A percentile compares a stretch with the other conserved stretches of the same genome.
These are phyloP conservation scores for Chrysanthemum makinoi DNA, from an alignment of 129 eudicot species.

Conservation along the genomic window DNA sequence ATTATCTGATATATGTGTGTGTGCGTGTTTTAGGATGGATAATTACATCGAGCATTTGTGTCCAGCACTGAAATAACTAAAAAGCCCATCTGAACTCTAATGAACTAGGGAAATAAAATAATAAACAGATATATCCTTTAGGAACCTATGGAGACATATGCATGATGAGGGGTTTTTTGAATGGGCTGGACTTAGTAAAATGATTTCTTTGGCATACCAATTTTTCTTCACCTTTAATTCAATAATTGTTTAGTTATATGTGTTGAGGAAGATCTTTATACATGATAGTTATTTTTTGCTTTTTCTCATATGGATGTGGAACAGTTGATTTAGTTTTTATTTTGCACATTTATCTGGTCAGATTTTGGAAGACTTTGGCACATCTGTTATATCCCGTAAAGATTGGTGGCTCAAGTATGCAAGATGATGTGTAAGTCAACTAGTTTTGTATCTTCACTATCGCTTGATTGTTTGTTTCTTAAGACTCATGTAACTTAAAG, in stretches of 20 bases:
- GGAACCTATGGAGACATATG: neutral
- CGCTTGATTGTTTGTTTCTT: neutral
- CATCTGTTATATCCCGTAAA: slow-evolving; percentile 47
- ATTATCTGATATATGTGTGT: too few relatives aligned
- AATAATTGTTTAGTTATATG: neutral
- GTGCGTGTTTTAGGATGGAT: too few relatives aligned
- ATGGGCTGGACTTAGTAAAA: neutral
- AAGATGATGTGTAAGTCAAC: slow-evolving; percentile 41
- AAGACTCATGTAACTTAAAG: slow-evolving; percentile 3
- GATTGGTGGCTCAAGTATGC: slow-evolving; percentile 24
- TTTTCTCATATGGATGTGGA: slow-evolving; percentile 25
- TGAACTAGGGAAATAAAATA: too few relatives aligned
- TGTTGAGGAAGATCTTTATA: neutral
- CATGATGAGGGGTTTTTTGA: neutral
- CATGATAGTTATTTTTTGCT: neutral
- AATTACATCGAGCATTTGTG: too few relatives aligned
- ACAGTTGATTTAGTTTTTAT: slow-evolving; percentile 7
- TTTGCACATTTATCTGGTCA: slow-evolving; percentile 24
- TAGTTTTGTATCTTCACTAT: slow-evolving; percentile 12
- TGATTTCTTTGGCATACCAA: neutral
- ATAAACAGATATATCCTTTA: too few relatives aligned
- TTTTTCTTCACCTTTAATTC: too few relatives aligned
- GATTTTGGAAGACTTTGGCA: slow-evolving; percentile 47
- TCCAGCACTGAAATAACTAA: too few relatives aligned
- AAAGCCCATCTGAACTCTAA: too few relatives aligned